Base-by-base conservation (phyloP, 768 basidiomycete genomes). In the Collybia sordida region DNA sequence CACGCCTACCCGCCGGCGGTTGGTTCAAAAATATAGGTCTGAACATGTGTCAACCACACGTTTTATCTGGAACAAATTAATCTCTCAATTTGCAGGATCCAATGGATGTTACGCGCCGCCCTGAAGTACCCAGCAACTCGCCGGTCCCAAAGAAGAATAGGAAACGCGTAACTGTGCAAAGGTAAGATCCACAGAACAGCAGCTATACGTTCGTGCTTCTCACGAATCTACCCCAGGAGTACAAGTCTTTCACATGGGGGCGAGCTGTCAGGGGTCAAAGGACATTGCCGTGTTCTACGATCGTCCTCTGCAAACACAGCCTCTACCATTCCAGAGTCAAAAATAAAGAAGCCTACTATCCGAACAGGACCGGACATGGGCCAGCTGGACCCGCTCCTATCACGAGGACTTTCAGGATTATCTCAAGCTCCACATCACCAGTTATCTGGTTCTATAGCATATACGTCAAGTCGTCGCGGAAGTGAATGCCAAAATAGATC, bases 381-480 rank as follows among this genome's bases (percentile, higher is more conserved):
- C 34, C 19, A 54, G 46, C 53, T 50, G 45, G 37, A 40, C 35
- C 34, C 45, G 46, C 61, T 57, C 55, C 59, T 63, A 56, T 57
- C 48, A 19, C 42, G 49, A 36, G 36, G 40, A 48, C 12, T 38
- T 19, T 23, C 34, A 3, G 22, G 28, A 34, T 17, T 36, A 44
- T 28, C 40, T 18, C 7, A 12, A 42, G 15, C 25, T 37, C 27
- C 9, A 25, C 38, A 24, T n/a, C 36, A 31, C 50, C 53, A 35
- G 31, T 38, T 23, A 49, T 45, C 47, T 39, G 51, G 47, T 31
- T 54, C 46, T 45, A 45, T 27, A 36, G 49, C 22, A 19, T 28
- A 34, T 15, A 46, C 41, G 19, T 40, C 49, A 55, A 28, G 34
- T 14, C 7, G 31, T 23, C 43, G 37, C 36, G 42, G 35, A 50